Evolutionary conservation across 1,284 basidiomycete species (phyloP).

Genomic region (Anthracocystis panici-leucophaei): DNA sequence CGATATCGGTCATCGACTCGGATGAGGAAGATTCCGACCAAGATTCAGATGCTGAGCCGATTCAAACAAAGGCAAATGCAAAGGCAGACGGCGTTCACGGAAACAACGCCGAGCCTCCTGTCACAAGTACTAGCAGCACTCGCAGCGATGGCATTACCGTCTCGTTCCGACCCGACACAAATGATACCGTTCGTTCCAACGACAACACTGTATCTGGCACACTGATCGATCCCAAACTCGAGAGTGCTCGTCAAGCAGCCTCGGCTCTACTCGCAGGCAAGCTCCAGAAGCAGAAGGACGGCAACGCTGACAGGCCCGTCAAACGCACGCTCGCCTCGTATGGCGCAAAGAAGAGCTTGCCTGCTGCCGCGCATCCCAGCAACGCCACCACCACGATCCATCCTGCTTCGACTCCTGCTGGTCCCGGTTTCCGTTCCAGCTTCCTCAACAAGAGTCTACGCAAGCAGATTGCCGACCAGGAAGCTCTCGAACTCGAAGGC

Average conservation of each 20-base stretch:
- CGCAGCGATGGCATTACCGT: slow-evolving; percentile 23
- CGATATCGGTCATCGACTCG: slow-evolving; percentile 26
- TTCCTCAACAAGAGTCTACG: slow-evolving; percentile 67
- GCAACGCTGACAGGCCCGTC: slow-evolving; percentile 35
- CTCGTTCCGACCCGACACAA: slow-evolving; percentile 24
- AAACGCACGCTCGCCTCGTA: slow-evolving; percentile 51
- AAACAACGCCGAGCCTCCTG: slow-evolving; percentile 15
- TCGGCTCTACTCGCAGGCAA: slow-evolving; percentile 30
- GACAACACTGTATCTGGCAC: slow-evolving; percentile 39
- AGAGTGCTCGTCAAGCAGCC: slow-evolving; percentile 38
- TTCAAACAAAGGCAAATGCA: neutral
- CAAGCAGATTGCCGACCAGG: slow-evolving; percentile 57
- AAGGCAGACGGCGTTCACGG: neutral
- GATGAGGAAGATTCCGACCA: slow-evolving; percentile 33
- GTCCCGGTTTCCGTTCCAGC: slow-evolving; percentile 52
- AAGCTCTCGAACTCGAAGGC: slow-evolving; percentile 32
- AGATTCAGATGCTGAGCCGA: slow-evolving; percentile 14
- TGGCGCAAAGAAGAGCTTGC: slow-evolving; percentile 52
- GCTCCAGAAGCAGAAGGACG: slow-evolving; percentile 36
- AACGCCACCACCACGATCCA: slow-evolving; percentile 32
- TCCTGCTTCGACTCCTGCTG: slow-evolving; percentile 50
- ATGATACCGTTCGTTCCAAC: slow-evolving; percentile 31
- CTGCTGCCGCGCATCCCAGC: slow-evolving; percentile 32
- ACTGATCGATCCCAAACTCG: slow-evolving; percentile 30
- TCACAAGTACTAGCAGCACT: slow-evolving; percentile 24